These are phyloP conservation scores for Talaromyces wortmannii DNA, from an alignment of 495 filamentous ascomycete genomes.

Conservation along the genomic window DNA sequence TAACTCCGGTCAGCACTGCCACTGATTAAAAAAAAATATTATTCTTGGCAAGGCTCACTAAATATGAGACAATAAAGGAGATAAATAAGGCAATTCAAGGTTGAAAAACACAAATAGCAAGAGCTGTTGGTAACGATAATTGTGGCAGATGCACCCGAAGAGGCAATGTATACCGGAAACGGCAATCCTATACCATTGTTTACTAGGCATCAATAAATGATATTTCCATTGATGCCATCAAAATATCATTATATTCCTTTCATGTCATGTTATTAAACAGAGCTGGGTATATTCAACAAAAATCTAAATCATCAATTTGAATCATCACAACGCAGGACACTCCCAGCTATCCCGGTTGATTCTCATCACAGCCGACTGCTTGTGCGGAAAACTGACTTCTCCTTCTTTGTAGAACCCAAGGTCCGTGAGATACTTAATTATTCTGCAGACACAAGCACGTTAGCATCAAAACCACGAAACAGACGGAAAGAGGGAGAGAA, in stretches of 20 bases:
- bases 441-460: conserved; percentile 37
- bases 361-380: conserved; percentile 83
- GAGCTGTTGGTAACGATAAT: too few species aligned
- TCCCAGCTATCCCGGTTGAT: conserved; percentile 79
- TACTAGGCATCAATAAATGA: too few species aligned
- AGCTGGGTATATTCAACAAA: not conserved
- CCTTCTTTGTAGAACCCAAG: conserved; percentile 84
- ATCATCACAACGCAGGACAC: conserved; percentile 58
- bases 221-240: too few species aligned
- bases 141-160: too few species aligned
- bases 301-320: not conserved
- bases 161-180: too few species aligned
- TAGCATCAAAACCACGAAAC: not conserved
- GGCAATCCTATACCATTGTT: too few species aligned
- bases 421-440: conserved; percentile 67
- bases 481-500: conserved; percentile 35
- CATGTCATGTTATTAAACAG: too few species aligned
- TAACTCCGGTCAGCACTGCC: not conserved
- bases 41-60: too few species aligned
- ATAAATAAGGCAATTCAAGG: too few species aligned
- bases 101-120: not conserved
- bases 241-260: too few species aligned
- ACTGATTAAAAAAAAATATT: not conserved
- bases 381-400: conserved; percentile 85
- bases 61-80: too few species aligned